Evolutionary conservation across 2,329 filamentous ascomycete species (phyloP).

Genomic region (Epichloe scottii): DNA sequence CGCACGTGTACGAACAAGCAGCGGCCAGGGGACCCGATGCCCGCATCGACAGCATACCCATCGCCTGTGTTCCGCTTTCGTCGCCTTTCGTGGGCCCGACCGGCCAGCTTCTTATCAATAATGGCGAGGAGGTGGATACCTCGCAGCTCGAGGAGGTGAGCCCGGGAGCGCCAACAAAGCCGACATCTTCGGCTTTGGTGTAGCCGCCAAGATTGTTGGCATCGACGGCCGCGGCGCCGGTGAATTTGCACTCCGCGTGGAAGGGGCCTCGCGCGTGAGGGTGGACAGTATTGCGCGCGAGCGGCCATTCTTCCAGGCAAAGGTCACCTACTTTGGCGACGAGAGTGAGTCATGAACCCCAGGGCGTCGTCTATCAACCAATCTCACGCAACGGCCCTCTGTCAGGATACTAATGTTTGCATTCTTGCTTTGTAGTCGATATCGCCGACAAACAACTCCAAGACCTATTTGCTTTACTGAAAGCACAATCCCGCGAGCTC

Average conservation of each 20-base stretch:
- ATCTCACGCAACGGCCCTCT: too few relatives aligned
- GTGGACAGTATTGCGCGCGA: conserved; percentile 56
- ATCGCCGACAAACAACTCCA: conserved; percentile 47
- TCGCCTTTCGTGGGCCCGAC: conserved; percentile 62
- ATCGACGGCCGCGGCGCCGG: conserved; percentile 63
- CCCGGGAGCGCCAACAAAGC: conserved; percentile 47
- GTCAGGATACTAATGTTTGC: neutral
- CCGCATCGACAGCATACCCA: conserved; percentile 54
- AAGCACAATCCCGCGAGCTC: conserved; percentile 74
- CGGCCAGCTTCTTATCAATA: conserved; percentile 63
- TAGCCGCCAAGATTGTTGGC: conserved; percentile 65
- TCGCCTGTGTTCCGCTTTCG: conserved; percentile 77
- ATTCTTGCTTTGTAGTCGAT: conserved; percentile 12
- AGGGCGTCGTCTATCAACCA: too few relatives aligned
- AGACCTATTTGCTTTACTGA: conserved; percentile 66
- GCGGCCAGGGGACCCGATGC: conserved; percentile 53
- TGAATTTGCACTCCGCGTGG: conserved; percentile 74
- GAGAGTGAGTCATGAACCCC: conserved; percentile 34
- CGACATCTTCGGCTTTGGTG: conserved; percentile 74
- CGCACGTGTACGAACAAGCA: conserved; percentile 68
- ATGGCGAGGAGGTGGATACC: conserved; percentile 40
- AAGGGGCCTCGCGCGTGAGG: conserved; percentile 67
- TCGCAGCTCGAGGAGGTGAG: conserved; percentile 36
- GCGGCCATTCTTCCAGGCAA: conserved; percentile 75
- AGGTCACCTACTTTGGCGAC: conserved; percentile 60